Evolutionary conservation across 495 filamentous ascomycete genomes (phyloP).

Genomic region (Aspergillus affinis): DNA sequence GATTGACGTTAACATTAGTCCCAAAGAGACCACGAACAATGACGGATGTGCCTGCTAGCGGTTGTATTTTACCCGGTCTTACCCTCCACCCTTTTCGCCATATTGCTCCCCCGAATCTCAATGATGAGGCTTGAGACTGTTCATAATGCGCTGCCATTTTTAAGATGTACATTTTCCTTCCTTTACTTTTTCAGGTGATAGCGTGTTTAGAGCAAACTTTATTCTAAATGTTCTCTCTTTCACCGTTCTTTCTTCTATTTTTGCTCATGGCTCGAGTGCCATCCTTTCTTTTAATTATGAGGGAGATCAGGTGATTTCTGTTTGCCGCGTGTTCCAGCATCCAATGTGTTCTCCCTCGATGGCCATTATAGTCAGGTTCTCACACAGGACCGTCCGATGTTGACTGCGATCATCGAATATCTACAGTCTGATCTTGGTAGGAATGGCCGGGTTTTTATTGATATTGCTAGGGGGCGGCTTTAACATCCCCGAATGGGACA

Average conservation of each 20-base stretch:
- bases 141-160: slow-evolving; percentile 43
- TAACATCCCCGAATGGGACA: neutral
- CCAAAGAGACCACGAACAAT: slow-evolving; percentile 64
- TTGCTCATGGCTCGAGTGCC: neutral
- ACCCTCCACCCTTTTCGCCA: slow-evolving; percentile 7
- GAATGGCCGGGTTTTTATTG: neutral
- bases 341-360: neutral
- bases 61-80: slow-evolving; percentile 12
- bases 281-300: neutral
- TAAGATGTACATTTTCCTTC: slow-evolving; percentile 43
- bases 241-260: slow-evolving; percentile 1
- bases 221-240: slow-evolving; percentile 7
- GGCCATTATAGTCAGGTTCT: neutral
- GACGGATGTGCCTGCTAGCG: slow-evolving; percentile 79
- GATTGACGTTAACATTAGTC: slow-evolving; percentile 94
- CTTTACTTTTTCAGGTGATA: slow-evolving; percentile 24
- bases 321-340: neutral
- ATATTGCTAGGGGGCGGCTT: neutral
- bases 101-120: slow-evolving; percentile 24
- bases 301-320: neutral
- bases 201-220: slow-evolving; percentile 30
- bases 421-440: neutral
- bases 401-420: neutral
- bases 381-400: no score
- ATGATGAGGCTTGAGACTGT: slow-evolving; percentile 38